Conservation (phyloP, 805 yeast species). For the Saturnispora zaruensis region DNA sequence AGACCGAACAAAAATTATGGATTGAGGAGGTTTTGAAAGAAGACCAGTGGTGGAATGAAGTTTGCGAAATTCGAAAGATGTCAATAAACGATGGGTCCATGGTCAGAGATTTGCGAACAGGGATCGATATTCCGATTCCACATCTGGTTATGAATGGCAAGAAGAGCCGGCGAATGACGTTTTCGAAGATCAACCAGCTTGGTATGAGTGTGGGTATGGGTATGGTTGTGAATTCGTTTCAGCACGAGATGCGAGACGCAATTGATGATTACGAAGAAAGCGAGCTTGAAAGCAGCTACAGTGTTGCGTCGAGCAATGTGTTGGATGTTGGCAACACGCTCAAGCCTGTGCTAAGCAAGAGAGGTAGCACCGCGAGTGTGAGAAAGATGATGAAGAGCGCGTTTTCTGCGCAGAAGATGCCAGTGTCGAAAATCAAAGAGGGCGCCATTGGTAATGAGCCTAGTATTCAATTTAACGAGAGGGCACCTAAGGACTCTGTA, state of each 20-base stretch:
- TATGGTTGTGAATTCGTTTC: slow-evolving; percentile 9
- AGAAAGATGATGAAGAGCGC: slow-evolving; percentile 19
- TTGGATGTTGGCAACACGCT: neutral
- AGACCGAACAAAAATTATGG: slow-evolving; percentile 32
- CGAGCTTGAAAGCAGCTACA: slow-evolving; percentile 5
- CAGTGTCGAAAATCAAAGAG: slow-evolving; percentile 56
- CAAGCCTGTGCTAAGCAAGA: neutral
- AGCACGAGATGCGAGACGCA: slow-evolving; percentile 3
- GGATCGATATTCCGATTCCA: neutral
- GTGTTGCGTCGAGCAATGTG: neutral
- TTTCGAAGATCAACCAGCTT: slow-evolving; percentile 9
- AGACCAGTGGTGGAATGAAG: slow-evolving; percentile 78
- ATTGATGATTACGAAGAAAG: slow-evolving; percentile 2
- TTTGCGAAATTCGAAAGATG: slow-evolving; percentile 5
- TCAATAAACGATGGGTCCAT: neutral
- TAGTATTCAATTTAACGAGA: slow-evolving; percentile 39
- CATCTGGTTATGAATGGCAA: neutral
- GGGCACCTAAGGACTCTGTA: neutral
- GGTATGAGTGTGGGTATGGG: slow-evolving; percentile 14
- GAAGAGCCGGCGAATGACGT: slow-evolving; percentile 1
- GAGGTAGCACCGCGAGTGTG: slow-evolving; percentile 1
- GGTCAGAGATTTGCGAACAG: neutral
- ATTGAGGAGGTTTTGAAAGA: slow-evolving; percentile 43
- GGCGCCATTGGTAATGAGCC: slow-evolving; percentile 64
- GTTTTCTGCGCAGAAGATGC: slow-evolving; percentile 61